A percentile compares a stretch with the other conserved stretches of the same genome.
These are phyloP conservation scores for Sungouiella thailandica DNA, from an alignment of 805 yeast species.

Conservation along the genomic window DNA sequence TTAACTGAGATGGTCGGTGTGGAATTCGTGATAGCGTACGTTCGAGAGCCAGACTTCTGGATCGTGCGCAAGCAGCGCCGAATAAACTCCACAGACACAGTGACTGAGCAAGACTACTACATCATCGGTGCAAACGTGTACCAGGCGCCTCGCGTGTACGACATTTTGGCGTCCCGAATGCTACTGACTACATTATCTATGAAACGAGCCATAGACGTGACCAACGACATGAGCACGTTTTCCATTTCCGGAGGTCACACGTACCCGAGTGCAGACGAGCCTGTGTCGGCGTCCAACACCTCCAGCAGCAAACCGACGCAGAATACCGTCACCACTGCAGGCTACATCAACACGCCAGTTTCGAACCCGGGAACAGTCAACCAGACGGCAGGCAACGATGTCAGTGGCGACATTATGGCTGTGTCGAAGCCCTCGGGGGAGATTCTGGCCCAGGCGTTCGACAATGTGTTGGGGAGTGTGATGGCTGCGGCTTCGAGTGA, in stretches of 20 bases:
- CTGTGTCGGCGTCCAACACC: neutral
- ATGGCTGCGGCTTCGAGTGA: slow-evolving; percentile 13
- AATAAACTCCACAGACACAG: slow-evolving; percentile 43
- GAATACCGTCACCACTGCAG: slow-evolving; percentile 9
- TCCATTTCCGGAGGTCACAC: slow-evolving; percentile 31
- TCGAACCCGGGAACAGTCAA: slow-evolving; percentile 16
- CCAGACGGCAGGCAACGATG: slow-evolving; percentile 7
- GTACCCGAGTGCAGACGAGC: slow-evolving; percentile 14
- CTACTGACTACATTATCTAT: slow-evolving; percentile 31
- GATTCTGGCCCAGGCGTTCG: slow-evolving; percentile 27
- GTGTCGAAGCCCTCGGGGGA: slow-evolving; percentile 14
- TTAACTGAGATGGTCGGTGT: slow-evolving; percentile 76
- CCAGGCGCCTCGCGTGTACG: slow-evolving; percentile 77
- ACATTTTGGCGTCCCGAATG: slow-evolving; percentile 63
- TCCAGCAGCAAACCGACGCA: slow-evolving; percentile 8
- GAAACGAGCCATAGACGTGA: slow-evolving; percentile 28
- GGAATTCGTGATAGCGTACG: slow-evolving; percentile 72
- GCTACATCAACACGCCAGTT: slow-evolving; percentile 10
- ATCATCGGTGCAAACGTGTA: slow-evolving; percentile 89
- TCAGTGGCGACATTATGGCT: slow-evolving; percentile 7
- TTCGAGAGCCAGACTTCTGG: slow-evolving; percentile 92
- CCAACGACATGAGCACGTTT: slow-evolving; percentile 29
- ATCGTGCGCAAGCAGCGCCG: slow-evolving; percentile 79
- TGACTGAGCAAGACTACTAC: slow-evolving; percentile 70
- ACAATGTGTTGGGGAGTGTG: slow-evolving; percentile 25